These are phyloP conservation scores for Saprolegnia parasitica DNA, from an alignment of 352 stramenopile genomes.

Conservation along the genomic window DNA sequence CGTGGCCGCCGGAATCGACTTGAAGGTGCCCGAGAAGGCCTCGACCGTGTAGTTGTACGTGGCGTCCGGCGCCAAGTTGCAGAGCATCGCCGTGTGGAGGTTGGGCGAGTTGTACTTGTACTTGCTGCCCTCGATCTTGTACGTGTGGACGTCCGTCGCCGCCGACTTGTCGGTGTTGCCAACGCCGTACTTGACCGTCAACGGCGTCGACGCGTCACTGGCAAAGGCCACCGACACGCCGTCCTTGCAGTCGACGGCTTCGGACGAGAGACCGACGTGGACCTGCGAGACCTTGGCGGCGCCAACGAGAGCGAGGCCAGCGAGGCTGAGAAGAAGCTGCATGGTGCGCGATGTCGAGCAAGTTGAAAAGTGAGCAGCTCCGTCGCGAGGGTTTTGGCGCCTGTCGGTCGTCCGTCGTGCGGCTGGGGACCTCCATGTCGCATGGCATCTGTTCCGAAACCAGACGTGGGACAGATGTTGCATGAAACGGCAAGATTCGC, in stretches of 20 bases:
- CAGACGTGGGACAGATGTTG: too few relatives aligned
- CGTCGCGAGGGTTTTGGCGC: too few relatives aligned
- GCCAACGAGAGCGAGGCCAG: constrained; percentile 20
- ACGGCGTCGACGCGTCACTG: constrained; percentile 32
- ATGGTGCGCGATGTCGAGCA: background rate
- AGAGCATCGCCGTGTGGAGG: constrained; percentile 49
- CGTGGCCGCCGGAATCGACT: constrained; percentile 34
- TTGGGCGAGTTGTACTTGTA: constrained; percentile 49
- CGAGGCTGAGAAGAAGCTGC: background rate
- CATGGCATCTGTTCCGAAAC: too few relatives aligned
- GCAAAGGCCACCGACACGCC: constrained; percentile 48
- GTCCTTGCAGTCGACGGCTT: constrained; percentile 34
- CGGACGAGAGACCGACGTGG: constrained; percentile 41
- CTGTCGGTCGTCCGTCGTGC: too few relatives aligned
- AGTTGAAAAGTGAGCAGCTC: too few relatives aligned
- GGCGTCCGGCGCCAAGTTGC: constrained; percentile 37
- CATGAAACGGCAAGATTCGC: too few relatives aligned
- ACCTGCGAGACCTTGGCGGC: constrained; percentile 42
- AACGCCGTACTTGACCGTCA: constrained; percentile 28
- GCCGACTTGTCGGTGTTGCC: constrained; percentile 25
- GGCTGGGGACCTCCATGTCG: too few relatives aligned
- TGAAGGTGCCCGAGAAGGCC: constrained; percentile 34
- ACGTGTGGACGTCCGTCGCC: constrained; percentile 35
- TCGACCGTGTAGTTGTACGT: constrained; percentile 47
- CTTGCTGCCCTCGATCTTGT: constrained; percentile 39